These are phyloP conservation scores for Ilex paraguariensis DNA, from an alignment of 305 asterid species.

Conservation along the genomic window DNA sequence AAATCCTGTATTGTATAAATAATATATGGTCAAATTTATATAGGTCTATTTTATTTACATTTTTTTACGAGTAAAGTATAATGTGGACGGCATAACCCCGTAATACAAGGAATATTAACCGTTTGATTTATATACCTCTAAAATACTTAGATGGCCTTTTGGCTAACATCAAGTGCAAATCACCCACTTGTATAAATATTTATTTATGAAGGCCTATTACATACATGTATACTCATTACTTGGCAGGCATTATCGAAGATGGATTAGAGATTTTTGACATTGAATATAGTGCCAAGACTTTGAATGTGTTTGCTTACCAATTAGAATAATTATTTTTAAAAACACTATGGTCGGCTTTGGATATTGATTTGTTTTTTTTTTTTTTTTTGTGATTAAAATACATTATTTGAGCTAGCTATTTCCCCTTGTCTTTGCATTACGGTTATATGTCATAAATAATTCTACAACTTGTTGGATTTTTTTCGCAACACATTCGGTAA, in stretches of 20 bases:
- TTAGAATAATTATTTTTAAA: slow-evolving; percentile 7
- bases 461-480: no score
- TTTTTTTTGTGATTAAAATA: background rate
- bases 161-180: background rate
- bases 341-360: slow-evolving; percentile 5
- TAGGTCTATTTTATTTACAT: background rate
- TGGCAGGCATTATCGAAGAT: background rate
- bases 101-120: background rate
- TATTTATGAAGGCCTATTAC: background rate
- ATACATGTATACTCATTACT: no score
- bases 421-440: no score
- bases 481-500: no score
- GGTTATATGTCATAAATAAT: no score
- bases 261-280: background rate
- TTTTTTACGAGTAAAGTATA: background rate
- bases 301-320: slow-evolving; percentile 3
- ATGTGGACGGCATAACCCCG: no score
- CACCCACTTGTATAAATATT: no score
- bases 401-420: background rate
- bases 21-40: no score
- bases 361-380: background rate
- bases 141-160: background rate
- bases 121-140: no score
- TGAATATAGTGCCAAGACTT: background rate
- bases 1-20: no score